Base-by-base conservation (phyloP, 441 rosid genomes). In the Eruca vesicaria region DNA sequence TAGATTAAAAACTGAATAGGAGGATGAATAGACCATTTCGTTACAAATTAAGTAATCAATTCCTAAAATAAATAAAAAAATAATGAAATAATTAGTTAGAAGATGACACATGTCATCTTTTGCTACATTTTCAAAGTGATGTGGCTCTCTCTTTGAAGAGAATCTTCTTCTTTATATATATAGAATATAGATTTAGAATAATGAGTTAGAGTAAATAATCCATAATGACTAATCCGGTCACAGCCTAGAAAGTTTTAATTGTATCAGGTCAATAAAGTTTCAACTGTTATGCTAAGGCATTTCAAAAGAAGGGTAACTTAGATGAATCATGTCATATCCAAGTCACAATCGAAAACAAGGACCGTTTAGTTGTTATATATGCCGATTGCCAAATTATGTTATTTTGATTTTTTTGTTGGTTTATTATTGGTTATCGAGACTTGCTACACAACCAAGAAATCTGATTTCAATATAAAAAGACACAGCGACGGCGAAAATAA, bases 401-500 rank as follows among this genome's bases (percentile, higher is more conserved):
- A 15, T 33, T 5, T n/a, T n/a, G n/a, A n/a, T n/a, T n/a, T n/a
- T n/a, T 66, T 21, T 23, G n/a, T 66, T 59, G 36, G 60, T 28
- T 60, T 41, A 32, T 9, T 10, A 10, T 23, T 28, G 50, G 32
- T 60, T 8, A 29, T 35, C 21, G 21, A 48, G 4, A 9, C 55
- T 16, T 55, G 11, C 50, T 21, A 28, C 23, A 18, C 15, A 60
- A 68, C 55, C 7, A n/a, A 35, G 20, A 26, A 63, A 5, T 31
- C 23, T 41, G 43, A 6, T 12, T 69, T 5, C 23, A 10, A 6
- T 63, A 35, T 9, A 19, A 7, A 41, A 21, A 63, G 1, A 29
- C 14, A 52, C 20, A 45, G 66, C 48, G 53, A 76, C 79, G 62
- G 79, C 43, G 53, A 57, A 63, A 63, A 69, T 28, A 55, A 68